Percentiles rank a stretch among this genome's conserved stretches.
These are phyloP conservation scores for Fusarium begoniae DNA, from an alignment of 2,329 filamentous ascomycete genomes.

Conservation along the genomic window DNA sequence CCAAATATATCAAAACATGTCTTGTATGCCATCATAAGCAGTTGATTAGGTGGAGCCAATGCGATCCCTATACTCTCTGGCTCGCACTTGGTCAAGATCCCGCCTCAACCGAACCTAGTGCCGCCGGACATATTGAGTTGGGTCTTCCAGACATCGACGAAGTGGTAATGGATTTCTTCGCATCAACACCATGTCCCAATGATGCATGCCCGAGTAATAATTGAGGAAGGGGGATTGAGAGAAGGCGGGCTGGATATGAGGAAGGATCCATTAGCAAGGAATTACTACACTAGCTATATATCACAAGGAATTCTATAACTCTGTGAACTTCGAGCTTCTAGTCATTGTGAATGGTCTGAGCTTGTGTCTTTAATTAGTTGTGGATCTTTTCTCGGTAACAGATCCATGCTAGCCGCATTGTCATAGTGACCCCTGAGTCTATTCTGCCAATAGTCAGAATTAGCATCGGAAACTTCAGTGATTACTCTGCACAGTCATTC, in stretches of 20 bases:
- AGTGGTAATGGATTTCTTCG: rapidly evolving
- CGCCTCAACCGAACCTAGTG: background rate
- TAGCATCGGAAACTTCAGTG: too few species aligned
- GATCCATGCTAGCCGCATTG: background rate
- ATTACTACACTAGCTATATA: background rate
- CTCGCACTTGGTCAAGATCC: too few species aligned
- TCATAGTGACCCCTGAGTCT: background rate
- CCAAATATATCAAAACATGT: background rate
- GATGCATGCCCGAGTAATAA: background rate
- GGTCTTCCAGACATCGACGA: background rate
- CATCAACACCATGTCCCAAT: background rate
- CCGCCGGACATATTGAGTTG: background rate
- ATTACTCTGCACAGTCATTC: too few species aligned
- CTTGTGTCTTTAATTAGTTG: background rate
- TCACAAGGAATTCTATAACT: too few species aligned
- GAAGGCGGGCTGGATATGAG: background rate
- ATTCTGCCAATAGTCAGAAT: too few species aligned
- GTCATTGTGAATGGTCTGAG: background rate
- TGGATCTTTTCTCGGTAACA: background rate
- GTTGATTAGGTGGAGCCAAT: background rate
- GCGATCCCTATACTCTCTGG: background rate
- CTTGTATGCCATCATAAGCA: background rate
- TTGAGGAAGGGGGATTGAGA: background rate
- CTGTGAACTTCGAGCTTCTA: background rate
- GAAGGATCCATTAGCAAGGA: background rate